These are phyloP conservation scores for Diaporthe velutina DNA, from an alignment of 2,329 filamentous ascomycete genomes.

Conservation along the genomic window DNA sequence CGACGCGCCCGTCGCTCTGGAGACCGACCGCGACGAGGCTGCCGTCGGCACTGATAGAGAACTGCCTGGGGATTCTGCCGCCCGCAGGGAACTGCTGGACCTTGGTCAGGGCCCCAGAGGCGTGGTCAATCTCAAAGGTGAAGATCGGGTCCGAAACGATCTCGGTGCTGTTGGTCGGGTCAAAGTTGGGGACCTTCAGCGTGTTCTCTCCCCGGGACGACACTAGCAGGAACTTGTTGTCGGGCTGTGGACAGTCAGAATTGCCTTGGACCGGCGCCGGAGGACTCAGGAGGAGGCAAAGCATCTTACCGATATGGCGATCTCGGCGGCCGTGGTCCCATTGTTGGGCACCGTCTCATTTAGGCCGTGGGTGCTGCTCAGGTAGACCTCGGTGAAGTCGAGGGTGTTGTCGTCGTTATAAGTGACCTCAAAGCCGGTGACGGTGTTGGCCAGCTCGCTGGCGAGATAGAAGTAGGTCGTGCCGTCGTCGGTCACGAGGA, in stretches of 20 bases:
- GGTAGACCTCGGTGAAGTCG: slow-evolving; percentile 60
- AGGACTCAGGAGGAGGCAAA: slow-evolving; percentile 37
- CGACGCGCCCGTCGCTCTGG: slow-evolving; percentile 71
- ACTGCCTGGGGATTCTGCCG: slow-evolving; percentile 75
- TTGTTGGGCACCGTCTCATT: slow-evolving; percentile 22
- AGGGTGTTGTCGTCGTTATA: slow-evolving; percentile 61
- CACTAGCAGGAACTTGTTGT: slow-evolving; percentile 73
- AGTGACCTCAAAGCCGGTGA: slow-evolving; percentile 68
- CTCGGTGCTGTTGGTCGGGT: slow-evolving; percentile 53
- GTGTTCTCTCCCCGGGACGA: slow-evolving; percentile 75
- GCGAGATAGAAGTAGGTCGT: slow-evolving; percentile 71
- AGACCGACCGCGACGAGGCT: slow-evolving; percentile 75
- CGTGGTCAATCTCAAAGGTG: slow-evolving; percentile 67
- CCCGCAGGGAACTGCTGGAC: slow-evolving; percentile 73
- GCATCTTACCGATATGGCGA: slow-evolving; percentile 67
- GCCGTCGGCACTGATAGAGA: slow-evolving; percentile 75
- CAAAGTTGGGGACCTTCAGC: slow-evolving; percentile 59
- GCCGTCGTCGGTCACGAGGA: slow-evolving; percentile 56
- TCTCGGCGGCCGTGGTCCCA: slow-evolving; percentile 63
- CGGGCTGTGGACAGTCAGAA: slow-evolving; percentile 56
- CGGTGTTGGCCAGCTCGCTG: slow-evolving; percentile 70
- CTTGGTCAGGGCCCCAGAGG: slow-evolving; percentile 67
- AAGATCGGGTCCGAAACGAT: slow-evolving; percentile 74
- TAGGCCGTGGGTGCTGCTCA: slow-evolving; percentile 66
- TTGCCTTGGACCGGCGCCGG: neutral